These are phyloP conservation scores for Candida michaelii DNA, from an alignment of 805 yeast genomes.

Conservation along the genomic window DNA sequence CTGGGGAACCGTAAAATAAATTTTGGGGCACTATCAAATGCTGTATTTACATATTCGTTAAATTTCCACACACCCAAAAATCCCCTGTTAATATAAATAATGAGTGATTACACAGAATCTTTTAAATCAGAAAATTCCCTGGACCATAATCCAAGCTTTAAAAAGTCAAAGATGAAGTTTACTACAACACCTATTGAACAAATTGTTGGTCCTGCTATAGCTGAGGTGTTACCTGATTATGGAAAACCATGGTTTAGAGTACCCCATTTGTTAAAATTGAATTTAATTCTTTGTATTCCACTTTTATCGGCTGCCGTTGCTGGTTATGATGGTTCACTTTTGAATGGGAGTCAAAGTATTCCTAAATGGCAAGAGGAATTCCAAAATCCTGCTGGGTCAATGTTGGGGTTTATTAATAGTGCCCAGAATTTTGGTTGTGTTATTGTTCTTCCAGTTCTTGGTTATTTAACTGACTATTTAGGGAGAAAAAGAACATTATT, in stretches of 20 bases:
- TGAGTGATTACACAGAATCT: conserved; percentile 5
- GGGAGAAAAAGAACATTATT: conserved; percentile 37
- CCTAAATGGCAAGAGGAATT: conserved; percentile 38
- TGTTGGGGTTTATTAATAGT: conserved; percentile 36
- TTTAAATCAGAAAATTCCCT: conserved; percentile 2
- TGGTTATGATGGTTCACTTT: conserved; percentile 46
- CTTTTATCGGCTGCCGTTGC: conserved; percentile 38
- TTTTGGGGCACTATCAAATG: conserved; percentile 7
- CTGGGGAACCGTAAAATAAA: conserved; percentile 4
- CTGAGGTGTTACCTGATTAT: conserved; percentile 16
- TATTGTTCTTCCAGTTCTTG: conserved; percentile 24
- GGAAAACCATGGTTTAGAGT: conserved; percentile 16
- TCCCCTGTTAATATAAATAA: conserved; percentile 1
- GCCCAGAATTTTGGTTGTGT: conserved; percentile 31
- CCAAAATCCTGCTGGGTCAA: conserved; percentile 38
- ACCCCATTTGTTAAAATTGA: conserved; percentile 15
- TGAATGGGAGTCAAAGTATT: conserved; percentile 48
- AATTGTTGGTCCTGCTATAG: conserved; percentile 19
- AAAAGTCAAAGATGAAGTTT: conserved; percentile 5
- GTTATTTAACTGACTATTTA: conserved; percentile 28
- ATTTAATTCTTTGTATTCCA: conserved; percentile 14
- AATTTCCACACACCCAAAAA: background rate
- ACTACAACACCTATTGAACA: conserved; percentile 14
- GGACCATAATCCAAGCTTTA: background rate
- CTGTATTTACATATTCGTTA: conserved; percentile 6